Evolutionary conservation across 352 stramenopile species (phyloP).

Genomic region (Phytophthora ramorum): DNA sequence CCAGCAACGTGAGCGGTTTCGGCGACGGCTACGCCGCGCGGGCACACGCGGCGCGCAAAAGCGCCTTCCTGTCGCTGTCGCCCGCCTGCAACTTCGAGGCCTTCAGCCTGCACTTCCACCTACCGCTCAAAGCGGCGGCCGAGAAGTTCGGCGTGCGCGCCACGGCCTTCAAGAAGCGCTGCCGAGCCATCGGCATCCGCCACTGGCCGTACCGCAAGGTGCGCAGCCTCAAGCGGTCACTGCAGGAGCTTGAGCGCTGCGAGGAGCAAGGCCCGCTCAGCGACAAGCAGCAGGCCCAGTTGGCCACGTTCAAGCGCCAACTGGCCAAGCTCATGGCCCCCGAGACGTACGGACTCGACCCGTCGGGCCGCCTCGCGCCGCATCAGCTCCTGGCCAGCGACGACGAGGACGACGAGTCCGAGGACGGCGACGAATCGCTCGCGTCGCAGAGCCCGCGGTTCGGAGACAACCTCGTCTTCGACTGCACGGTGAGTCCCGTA

Average conservation of each 20-base stretch:
- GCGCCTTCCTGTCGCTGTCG: conserved; percentile 56
- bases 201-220: conserved; percentile 82
- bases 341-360: conserved; percentile 74
- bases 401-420: conserved; percentile 66
- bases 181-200: conserved; percentile 72
- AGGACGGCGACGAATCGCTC: conserved; percentile 61
- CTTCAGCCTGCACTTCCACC: conserved; percentile 71
- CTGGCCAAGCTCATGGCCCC: conserved; percentile 70
- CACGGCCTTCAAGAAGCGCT: conserved; percentile 82
- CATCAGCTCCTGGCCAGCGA: conserved; percentile 38
- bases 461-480: conserved; percentile 36
- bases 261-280: conserved; percentile 64
- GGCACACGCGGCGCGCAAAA: conserved; percentile 48
- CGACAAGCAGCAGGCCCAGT: conserved; percentile 71
- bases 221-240: conserved; percentile 68
- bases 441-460: conserved; percentile 56
- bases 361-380: conserved; percentile 51
- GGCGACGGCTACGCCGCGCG: conserved; percentile 32
- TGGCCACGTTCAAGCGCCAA: conserved; percentile 67
- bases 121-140: conserved; percentile 70
- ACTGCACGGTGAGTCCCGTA: conserved; percentile 63
- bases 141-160: conserved; percentile 80
- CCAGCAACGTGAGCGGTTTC: conserved; percentile 6
- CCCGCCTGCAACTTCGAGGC: conserved; percentile 75
- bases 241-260: conserved; percentile 68